Conservation (phyloP, 1,284 basidiomycete species). For the Mycosarcoma mackinlayi region DNA sequence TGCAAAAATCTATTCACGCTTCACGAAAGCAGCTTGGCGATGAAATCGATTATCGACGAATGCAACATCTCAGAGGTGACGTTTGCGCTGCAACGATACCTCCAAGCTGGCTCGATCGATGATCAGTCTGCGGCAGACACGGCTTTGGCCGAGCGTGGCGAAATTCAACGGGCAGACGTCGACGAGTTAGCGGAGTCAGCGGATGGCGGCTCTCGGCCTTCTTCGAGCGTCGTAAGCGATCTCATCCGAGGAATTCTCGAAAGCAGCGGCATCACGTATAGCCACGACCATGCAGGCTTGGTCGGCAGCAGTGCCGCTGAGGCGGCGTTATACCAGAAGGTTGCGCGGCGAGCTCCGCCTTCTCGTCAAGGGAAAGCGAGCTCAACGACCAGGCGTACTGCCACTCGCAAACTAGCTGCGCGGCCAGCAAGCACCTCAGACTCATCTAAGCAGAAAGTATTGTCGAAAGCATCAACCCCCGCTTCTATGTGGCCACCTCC, state of each 20-base stretch:
- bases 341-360: not conserved
- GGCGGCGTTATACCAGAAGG: constrained; percentile 20
- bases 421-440: not conserved
- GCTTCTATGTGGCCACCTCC: constrained; percentile 28
- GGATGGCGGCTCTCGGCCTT: no score
- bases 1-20: constrained; percentile 82
- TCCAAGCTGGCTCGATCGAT: constrained; percentile 13
- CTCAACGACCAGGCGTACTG: not conserved
- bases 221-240: no score
- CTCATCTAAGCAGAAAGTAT: constrained; percentile 5
- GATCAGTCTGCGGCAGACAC: constrained; percentile 20
- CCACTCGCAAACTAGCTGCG: not conserved
- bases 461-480: not conserved
- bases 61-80: constrained; percentile 50
- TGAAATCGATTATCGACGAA: constrained; percentile 53
- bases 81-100: constrained; percentile 32
- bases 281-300: constrained; percentile 33
- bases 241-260: constrained; percentile 32
- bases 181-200: not conserved
- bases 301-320: constrained; percentile 30
- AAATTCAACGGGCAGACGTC: constrained; percentile 10
- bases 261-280: constrained; percentile 35
- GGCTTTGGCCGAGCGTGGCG: constrained; percentile 22
- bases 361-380: constrained; percentile 4
- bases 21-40: constrained; percentile 72